Base-by-base conservation (phyloP, 1,284 basidiomycete genomes). In the Coniophora puteana region DNA sequence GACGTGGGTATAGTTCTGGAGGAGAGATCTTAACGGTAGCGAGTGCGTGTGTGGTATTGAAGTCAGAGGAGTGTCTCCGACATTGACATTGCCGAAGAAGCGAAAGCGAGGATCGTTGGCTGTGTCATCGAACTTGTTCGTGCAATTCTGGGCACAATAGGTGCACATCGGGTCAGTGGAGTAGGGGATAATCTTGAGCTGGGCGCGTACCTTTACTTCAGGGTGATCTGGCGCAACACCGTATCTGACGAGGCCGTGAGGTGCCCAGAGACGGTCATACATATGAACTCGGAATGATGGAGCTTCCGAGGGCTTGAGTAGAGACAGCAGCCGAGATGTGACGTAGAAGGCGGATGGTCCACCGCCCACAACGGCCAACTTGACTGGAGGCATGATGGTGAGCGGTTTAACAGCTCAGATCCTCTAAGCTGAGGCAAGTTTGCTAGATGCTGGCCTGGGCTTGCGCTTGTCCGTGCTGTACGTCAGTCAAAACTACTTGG, bases 161-260 rank as follows among this genome's bases (percentile, higher is more conserved):
- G 34, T 54, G 48, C 31, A 36, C 8, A 23, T 3, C 22, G 26
- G 32, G 33, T 44, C 22, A 29, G 16, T 26, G 20, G 36, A 25
- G 13, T 43, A 38, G 30, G 34, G 30, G 4, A 43, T 25, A n/a
- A n/a, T 10, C 6, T 29, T 36, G 34, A 13, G 43, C 16, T 17
- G 30, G 25, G 30, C 26, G 64, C 76, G 40, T 55, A 86, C 93
- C 77, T 97, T 99, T 58, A 99, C 95, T 69, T 99, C 95, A 1
- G 95, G 93, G 64, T 99, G 96, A 67, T 99, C 96, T 28, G 96
- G 95, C 8, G 96, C 96, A 6, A 99, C 96, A 1, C 96, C 95
- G 55, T 96, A 99, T 29, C 96, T 72, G 2, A 95, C 93, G 1
- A 99, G 76, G 0, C 96, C 96, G 59, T 96, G 91, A 3, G 96